Conservation (phyloP, 768 basidiomycete genomes). For the Termitomyces sp. region DNA sequence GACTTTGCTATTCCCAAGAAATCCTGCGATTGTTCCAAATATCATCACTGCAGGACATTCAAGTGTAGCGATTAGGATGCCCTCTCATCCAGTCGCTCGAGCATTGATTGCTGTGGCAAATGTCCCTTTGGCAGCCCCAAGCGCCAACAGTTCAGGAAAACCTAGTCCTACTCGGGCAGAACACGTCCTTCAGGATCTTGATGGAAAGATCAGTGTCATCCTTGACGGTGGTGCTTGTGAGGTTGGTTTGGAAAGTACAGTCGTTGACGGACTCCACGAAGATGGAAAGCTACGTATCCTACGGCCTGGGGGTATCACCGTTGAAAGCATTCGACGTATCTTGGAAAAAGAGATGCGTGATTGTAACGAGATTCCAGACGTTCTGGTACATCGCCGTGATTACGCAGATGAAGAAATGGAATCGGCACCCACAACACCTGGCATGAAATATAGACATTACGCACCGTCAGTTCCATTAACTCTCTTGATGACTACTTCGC, state of each 20-base stretch:
- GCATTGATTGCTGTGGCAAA: slow-evolving; percentile 76
- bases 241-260: slow-evolving; percentile 94
- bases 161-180: slow-evolving; percentile 89
- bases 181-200: slow-evolving; percentile 78
- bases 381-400: slow-evolving; percentile 78
- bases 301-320: slow-evolving; percentile 88
- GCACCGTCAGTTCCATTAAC: slow-evolving; percentile 85
- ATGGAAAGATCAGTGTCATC: slow-evolving; percentile 69
- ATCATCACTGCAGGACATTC: slow-evolving; percentile 76
- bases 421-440: slow-evolving; percentile 86
- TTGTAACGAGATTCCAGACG: slow-evolving; percentile 36
- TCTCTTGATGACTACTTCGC: slow-evolving; percentile 53
- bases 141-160: slow-evolving; percentile 91
- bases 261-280: slow-evolving; percentile 78
- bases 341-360: slow-evolving; percentile 37
- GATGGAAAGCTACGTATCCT: slow-evolving; percentile 79
- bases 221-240: slow-evolving; percentile 90
- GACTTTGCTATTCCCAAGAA: slow-evolving; percentile 84
- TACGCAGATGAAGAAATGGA: slow-evolving; percentile 67
- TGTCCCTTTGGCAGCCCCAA: slow-evolving; percentile 86
- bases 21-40: slow-evolving; percentile 54
- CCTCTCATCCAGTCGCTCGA: slow-evolving; percentile 88
- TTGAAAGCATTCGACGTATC: slow-evolving; percentile 74
- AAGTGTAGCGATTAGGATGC: slow-evolving; percentile 90
- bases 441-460: slow-evolving; percentile 99